These are phyloP conservation scores for Tuber borchii DNA, from an alignment of 495 filamentous ascomycete genomes.

Conservation along the genomic window DNA sequence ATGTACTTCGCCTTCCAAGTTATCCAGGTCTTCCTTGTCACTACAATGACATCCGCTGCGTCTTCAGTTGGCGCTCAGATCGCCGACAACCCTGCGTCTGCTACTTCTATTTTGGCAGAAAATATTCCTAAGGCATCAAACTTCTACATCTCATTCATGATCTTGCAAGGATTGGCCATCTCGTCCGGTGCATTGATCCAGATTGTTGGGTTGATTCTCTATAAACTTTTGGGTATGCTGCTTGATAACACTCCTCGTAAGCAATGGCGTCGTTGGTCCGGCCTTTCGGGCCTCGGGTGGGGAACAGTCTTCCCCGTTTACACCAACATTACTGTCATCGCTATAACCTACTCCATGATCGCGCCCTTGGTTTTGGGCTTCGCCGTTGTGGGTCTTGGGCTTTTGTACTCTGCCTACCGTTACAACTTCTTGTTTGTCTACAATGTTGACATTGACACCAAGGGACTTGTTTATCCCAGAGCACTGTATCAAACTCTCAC, in stretches of 20 bases:
- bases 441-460: constrained; percentile 78
- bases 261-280: constrained; percentile 57
- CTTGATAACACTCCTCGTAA: constrained; percentile 54
- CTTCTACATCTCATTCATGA: constrained; percentile 93
- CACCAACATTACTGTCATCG: constrained; percentile 78
- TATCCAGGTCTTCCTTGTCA: constrained; percentile 86
- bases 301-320: constrained; percentile 83
- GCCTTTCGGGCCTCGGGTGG: constrained; percentile 64
- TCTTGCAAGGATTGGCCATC: constrained; percentile 85
- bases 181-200: constrained; percentile 69
- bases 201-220: constrained; percentile 68
- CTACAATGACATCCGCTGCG: constrained; percentile 71
- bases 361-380: constrained; percentile 86
- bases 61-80: constrained; percentile 60
- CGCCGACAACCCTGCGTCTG: constrained; percentile 54
- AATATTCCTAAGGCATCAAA: constrained; percentile 78
- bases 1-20: constrained; percentile 94
- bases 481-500: constrained; percentile 88
- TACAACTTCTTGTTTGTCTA: constrained; percentile 94
- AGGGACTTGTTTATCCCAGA: constrained; percentile 76
- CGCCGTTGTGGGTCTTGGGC: constrained; percentile 69
- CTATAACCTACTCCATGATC: constrained; percentile 83
- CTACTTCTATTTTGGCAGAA: constrained; percentile 59
- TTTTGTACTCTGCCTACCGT: constrained; percentile 89
- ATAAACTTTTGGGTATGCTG: constrained; percentile 66